These are phyloP conservation scores for Starmerella apis DNA, from an alignment of 805 yeast genomes.

Conservation along the genomic window DNA sequence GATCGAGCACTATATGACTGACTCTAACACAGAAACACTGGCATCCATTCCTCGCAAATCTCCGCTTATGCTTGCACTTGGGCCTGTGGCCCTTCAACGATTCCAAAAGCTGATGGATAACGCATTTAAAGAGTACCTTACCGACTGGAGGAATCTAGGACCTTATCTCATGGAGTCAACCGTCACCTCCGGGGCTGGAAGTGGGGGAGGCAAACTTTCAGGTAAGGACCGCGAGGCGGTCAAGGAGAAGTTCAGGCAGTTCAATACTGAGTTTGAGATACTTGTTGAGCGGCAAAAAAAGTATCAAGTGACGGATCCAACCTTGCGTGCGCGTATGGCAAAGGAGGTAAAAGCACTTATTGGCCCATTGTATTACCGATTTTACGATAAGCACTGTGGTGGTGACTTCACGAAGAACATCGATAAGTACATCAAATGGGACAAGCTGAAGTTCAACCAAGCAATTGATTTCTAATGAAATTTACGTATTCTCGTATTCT, in stretches of 20 bases:
- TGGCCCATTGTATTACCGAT: slow-evolving; percentile 72
- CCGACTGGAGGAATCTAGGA: slow-evolving; percentile 68
- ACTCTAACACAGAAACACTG: slow-evolving; percentile 14
- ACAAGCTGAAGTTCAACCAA: slow-evolving; percentile 35
- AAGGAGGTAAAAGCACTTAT: slow-evolving; percentile 60
- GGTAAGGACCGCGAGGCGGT: slow-evolving; percentile 66
- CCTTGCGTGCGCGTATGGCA: slow-evolving; percentile 50
- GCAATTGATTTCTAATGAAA: slow-evolving; percentile 11
- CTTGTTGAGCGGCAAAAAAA: slow-evolving; percentile 55
- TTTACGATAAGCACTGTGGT: slow-evolving; percentile 62
- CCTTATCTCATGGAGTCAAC: slow-evolving; percentile 71
- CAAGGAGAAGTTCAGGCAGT: slow-evolving; percentile 73
- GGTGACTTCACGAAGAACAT: slow-evolving; percentile 65
- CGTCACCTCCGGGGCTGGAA: slow-evolving; percentile 41
- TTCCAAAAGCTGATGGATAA: slow-evolving; percentile 51
- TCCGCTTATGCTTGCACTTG: slow-evolving; percentile 34
- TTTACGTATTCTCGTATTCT: slow-evolving; percentile 21
- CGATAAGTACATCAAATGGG: slow-evolving; percentile 57
- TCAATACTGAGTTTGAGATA: slow-evolving; percentile 75
- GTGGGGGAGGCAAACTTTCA: slow-evolving; percentile 33
- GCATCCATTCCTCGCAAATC: slow-evolving; percentile 29
- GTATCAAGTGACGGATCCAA: slow-evolving; percentile 55
- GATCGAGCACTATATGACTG: slow-evolving; percentile 22
- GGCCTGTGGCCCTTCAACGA: slow-evolving; percentile 20
- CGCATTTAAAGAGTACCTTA: slow-evolving; percentile 50